Evolutionary conservation across 2,329 filamentous ascomycete genomes (phyloP).

Genomic region (Xylariales sp.): DNA sequence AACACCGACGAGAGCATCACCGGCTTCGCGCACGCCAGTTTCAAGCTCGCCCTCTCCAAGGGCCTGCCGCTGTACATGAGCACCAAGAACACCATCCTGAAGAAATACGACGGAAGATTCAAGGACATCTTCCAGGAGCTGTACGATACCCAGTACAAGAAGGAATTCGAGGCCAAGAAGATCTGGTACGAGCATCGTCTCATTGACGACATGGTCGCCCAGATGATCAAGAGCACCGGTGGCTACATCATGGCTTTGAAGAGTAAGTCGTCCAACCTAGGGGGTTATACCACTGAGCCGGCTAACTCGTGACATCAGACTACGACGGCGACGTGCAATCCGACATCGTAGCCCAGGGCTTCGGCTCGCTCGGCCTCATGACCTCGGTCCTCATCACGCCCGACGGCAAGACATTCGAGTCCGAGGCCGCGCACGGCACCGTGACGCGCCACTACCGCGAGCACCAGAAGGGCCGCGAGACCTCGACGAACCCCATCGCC

Average conservation of each 20-base stretch:
- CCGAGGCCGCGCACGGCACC: slow-evolving; percentile 97
- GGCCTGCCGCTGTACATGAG: slow-evolving; percentile 97
- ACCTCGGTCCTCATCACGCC: slow-evolving; percentile 97
- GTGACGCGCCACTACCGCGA: slow-evolving; percentile 99
- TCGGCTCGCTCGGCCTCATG: slow-evolving; percentile 98
- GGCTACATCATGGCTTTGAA: slow-evolving; percentile 98
- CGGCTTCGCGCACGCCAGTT: slow-evolving; percentile 94
- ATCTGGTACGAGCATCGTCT: slow-evolving; percentile 99
- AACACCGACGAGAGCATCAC: slow-evolving; percentile 96
- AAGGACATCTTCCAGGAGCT: slow-evolving; percentile 99
- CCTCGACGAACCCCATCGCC: slow-evolving; percentile 97
- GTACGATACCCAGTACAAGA: slow-evolving; percentile 88
- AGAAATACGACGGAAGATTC: slow-evolving; percentile 98
- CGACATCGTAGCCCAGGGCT: slow-evolving; percentile 97
- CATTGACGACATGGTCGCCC: slow-evolving; percentile 99
- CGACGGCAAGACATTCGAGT: slow-evolving; percentile 96
- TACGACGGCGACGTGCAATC: slow-evolving; percentile 99
- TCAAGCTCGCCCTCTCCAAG: slow-evolving; percentile 94
- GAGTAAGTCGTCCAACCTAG: slow-evolving; percentile 69
- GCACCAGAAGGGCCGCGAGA: slow-evolving; percentile 97
- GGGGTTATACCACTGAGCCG: slow-evolving; percentile 18
- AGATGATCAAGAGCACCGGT: slow-evolving; percentile 99
- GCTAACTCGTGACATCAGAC: slow-evolving; percentile 69
- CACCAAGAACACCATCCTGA: slow-evolving; percentile 99
- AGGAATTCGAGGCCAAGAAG: slow-evolving; percentile 86